Evolutionary conservation across 148 eudicot species (phyloP).

Genomic region (Rhododendron kiyosumense): DNA sequence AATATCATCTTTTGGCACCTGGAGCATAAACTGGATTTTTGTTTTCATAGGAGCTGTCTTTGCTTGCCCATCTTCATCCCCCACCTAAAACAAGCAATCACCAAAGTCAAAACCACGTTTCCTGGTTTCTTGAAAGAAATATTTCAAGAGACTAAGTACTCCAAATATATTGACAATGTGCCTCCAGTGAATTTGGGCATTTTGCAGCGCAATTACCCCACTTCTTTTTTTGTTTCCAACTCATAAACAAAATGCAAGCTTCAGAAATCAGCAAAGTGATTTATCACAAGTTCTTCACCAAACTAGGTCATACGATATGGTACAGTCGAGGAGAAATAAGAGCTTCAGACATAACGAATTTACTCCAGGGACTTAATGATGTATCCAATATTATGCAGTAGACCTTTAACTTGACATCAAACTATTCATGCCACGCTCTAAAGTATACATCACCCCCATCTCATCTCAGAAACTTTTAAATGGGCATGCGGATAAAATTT

Average conservation of each 20-base stretch:
- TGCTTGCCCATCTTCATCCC: slow-evolving; percentile 82
- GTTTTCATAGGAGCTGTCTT: slow-evolving; percentile 86
- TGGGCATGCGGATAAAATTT: background rate
- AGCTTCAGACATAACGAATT: background rate
- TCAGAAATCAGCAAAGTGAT: background rate
- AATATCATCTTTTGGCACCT: slow-evolving; percentile 88
- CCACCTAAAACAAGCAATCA: slow-evolving; percentile 44
- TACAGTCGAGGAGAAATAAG: background rate
- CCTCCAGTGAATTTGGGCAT: background rate
- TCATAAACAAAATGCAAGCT: background rate
- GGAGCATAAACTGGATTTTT: slow-evolving; percentile 93
- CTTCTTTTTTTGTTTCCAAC: background rate
- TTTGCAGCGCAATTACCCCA: background rate
- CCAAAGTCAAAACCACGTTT: background rate
- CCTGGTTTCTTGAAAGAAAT: background rate
- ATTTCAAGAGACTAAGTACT: background rate
- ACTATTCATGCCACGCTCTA: background rate
- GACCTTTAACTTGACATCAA: background rate
- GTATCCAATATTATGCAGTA: background rate
- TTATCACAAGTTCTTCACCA: background rate
- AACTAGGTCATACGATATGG: background rate
- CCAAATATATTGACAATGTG: background rate
- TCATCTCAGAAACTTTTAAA: background rate
- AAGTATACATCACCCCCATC: background rate
- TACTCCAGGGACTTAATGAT: background rate